Percentiles rank a stretch among this genome's conserved stretches.
Conservation (phyloP, 306 rosid genomes). For the Vigna unguiculata region DNA sequence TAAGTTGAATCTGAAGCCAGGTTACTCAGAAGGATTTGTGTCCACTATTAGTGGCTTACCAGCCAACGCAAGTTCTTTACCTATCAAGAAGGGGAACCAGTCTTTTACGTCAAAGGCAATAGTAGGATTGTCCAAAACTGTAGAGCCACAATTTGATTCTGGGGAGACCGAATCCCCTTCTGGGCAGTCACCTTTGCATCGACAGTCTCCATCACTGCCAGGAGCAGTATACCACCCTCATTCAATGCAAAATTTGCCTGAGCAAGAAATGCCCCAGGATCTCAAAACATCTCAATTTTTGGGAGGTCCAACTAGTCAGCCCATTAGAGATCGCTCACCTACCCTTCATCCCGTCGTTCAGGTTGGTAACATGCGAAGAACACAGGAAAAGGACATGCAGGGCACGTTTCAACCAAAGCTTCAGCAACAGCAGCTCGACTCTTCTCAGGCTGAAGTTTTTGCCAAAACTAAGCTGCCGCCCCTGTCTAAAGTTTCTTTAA, state of each 20-base stretch:
- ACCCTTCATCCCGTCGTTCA: conserved; percentile 49
- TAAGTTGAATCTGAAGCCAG: conserved; percentile 56
- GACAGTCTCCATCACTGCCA: conserved; percentile 57
- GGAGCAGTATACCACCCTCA: conserved; percentile 48
- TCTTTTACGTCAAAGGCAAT: conserved; percentile 50
- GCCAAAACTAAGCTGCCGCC: conserved; percentile 48
- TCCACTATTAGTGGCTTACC: conserved; percentile 58
- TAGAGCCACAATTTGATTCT: conserved; percentile 57
- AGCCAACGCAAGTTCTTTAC: conserved; percentile 49
- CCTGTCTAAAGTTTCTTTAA: conserved; percentile 48
- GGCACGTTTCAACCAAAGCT: conserved; percentile 57
- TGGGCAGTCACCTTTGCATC: conserved; percentile 63
- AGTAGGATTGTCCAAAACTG: conserved; percentile 56
- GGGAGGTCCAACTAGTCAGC: conserved; percentile 56
- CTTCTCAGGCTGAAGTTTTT: conserved; percentile 55
- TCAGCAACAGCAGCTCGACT: conserved; percentile 47
- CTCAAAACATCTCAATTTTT: conserved; percentile 58
- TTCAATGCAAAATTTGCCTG: conserved; percentile 59
- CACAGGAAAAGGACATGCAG: conserved; percentile 61
- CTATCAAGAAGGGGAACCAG: conserved; percentile 57
- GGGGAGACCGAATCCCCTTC: conserved; percentile 63
- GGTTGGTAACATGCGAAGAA: conserved; percentile 52
- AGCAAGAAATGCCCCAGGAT: conserved; percentile 50
- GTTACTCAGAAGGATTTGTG: conserved; percentile 60
- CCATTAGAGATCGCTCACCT: conserved; percentile 58